Conservation (phyloP, 495 filamentous ascomycete genomes). For the Clavariopsis aquatica region DNA sequence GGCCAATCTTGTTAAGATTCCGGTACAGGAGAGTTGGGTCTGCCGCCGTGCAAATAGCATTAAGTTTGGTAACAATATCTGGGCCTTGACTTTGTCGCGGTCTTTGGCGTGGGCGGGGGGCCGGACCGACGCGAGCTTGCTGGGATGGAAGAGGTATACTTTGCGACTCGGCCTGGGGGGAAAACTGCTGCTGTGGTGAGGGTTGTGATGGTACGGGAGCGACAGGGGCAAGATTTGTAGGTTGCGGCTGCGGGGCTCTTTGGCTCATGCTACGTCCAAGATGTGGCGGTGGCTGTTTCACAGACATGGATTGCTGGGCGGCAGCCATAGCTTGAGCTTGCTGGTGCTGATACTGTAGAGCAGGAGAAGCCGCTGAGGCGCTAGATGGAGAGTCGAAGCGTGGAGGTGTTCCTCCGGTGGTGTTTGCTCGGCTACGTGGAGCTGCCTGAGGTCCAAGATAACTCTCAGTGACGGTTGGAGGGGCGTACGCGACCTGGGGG, state of each 20-base stretch:
- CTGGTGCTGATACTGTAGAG: conserved; percentile 76
- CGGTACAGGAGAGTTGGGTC: conserved; percentile 87
- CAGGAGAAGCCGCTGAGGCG: conserved; percentile 41
- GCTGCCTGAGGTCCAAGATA: conserved; percentile 45
- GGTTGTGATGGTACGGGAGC: conserved; percentile 50
- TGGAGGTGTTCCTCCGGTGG: conserved; percentile 38
- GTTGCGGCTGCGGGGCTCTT: conserved; percentile 46
- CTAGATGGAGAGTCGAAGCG: conserved; percentile 40
- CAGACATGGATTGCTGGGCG: conserved; percentile 67
- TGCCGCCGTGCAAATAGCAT: conserved; percentile 83
- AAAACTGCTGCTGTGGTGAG: conserved; percentile 58
- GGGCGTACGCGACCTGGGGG: conserved; percentile 40
- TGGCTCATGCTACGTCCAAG: conserved; percentile 69
- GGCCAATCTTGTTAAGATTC: conserved; percentile 90
- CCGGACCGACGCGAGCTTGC: conserved; percentile 52
- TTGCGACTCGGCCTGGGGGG: conserved; percentile 56
- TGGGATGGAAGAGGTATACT: conserved; percentile 56
- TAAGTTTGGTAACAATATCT: conserved; percentile 80
- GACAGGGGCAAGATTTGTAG: conserved; percentile 38
- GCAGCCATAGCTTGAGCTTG: conserved; percentile 77
- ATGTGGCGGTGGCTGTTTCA: conserved; percentile 36
- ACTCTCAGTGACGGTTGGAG: conserved; percentile 47
- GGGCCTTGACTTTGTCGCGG: conserved; percentile 70
- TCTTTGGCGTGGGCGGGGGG: conserved; percentile 72
- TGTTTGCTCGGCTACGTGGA: conserved; percentile 49